A percentile compares a stretch with the other conserved stretches of the same genome.
phyloP scores from a whole-genome alignment of 1,284 basidiomycete genomes.

The Trichosporon coremiiforme region DNA sequence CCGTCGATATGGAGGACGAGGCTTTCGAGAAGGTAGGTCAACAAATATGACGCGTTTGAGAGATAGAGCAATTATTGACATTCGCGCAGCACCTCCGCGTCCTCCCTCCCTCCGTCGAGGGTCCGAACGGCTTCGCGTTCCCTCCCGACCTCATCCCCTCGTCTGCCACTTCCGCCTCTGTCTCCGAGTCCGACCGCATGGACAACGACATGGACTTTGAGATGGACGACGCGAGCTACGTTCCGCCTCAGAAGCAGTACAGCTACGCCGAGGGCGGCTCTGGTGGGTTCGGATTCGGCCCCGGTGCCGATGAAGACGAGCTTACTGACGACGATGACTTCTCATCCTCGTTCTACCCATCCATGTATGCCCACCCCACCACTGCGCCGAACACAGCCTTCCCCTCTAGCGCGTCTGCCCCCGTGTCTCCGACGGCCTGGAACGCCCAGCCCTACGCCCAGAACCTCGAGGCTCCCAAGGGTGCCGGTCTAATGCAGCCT shows the following conservation, averaged over 20 bases:
- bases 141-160: slow-evolving; percentile 49
- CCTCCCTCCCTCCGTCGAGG: slow-evolving; percentile 24
- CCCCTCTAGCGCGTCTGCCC: slow-evolving; percentile 29
- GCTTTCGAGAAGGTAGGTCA: slow-evolving; percentile 19
- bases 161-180: slow-evolving; percentile 27
- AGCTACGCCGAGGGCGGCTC: slow-evolving; percentile 39
- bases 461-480: slow-evolving; percentile 41
- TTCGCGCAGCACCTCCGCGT: slow-evolving; percentile 29
- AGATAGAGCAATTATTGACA: not conserved
- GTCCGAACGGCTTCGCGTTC: slow-evolving; percentile 26
- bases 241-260: slow-evolving; percentile 27
- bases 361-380: slow-evolving; percentile 8
- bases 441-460: slow-evolving; percentile 51
- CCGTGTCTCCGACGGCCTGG: slow-evolving; percentile 30
- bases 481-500: slow-evolving; percentile 49
- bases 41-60: not conserved
- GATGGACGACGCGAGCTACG: slow-evolving; percentile 34
- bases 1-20: slow-evolving; percentile 34
- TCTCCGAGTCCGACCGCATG: slow-evolving; percentile 38
- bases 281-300: slow-evolving; percentile 53
- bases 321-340: slow-evolving; percentile 38
- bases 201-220: slow-evolving; percentile 48
- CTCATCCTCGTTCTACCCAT: slow-evolving; percentile 22
- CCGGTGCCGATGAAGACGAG: slow-evolving; percentile 53
- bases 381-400: not conserved